Evolutionary conservation across 352 stramenopile genomes (phyloP).

Genomic region (Peronospora belbahrii): DNA sequence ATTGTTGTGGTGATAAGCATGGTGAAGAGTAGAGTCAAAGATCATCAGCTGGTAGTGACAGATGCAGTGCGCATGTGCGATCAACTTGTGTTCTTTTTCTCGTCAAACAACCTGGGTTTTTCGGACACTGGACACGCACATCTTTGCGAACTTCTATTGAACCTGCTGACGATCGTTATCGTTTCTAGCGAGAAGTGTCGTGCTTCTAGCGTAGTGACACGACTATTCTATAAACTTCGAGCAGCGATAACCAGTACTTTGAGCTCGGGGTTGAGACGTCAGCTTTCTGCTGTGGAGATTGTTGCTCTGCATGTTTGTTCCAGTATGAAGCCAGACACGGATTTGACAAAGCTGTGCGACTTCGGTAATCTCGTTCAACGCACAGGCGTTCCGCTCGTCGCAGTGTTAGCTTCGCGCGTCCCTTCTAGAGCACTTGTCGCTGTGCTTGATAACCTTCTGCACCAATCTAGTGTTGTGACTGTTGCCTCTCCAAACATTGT

Average conservation of each 20-base stretch:
- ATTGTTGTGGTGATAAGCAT: conserved; percentile 10
- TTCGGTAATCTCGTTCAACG: conserved; percentile 18
- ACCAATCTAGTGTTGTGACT: not conserved
- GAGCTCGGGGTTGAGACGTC: conserved; percentile 9
- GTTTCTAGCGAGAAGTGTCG: conserved; percentile 1
- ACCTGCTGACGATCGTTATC: conserved; percentile 31
- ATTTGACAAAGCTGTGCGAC: conserved; percentile 14
- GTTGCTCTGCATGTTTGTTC: conserved; percentile 19
- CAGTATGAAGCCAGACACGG: conserved; percentile 5
- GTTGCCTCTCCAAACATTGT: conserved; percentile 20
- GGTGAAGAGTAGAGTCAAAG: conserved; percentile 9
- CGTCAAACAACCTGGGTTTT: not conserved
- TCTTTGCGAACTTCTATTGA: conserved; percentile 33
- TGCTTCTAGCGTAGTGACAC: conserved; percentile 9
- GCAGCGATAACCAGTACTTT: conserved; percentile 7
- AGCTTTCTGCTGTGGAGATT: conserved; percentile 33
- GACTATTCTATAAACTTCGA: conserved; percentile 37
- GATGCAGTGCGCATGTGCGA: conserved; percentile 39
- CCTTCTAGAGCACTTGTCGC: conserved; percentile 2
- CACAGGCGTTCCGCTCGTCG: conserved; percentile 22
- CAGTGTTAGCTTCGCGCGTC: conserved; percentile 15
- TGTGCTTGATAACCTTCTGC: conserved; percentile 21
- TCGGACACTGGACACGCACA: not conserved
- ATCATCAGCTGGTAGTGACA: conserved; percentile 1
- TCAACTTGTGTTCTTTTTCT: conserved; percentile 42